Base-by-base conservation (phyloP, 2,329 filamentous ascomycete genomes). In the Fusarium marasasianum region DNA sequence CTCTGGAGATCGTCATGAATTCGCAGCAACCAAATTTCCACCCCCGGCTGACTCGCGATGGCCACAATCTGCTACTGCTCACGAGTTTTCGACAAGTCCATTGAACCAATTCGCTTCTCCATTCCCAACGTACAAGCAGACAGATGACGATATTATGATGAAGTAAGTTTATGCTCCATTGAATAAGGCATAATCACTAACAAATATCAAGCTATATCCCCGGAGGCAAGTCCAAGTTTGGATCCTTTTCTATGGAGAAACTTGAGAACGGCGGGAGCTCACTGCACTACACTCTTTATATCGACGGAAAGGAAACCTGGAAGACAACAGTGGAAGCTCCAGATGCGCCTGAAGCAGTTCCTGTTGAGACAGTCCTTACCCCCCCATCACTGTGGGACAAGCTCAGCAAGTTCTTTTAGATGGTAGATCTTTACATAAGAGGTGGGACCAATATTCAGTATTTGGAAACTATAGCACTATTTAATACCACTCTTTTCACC, bases 1-100 rank as follows among this genome's bases (percentile, higher is more conserved):
- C 17, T 96, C 93, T 22, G 96, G 96, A 2, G 96, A 99, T 79
- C 88, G 96, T n/a, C 96, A 99, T 80, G 96, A 99, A 82, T 98
- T 98, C 81, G 96, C 94, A 4, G 95, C 96, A 1, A 98, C 96
- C 0, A 91, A 92, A 55, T 92, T 93, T 83, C 92, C 87, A 22
- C 91, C 88, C n/a, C 90, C 87, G 71, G 86, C 76, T 59, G 87
- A 84, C 72, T 89, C 90, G 55, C 89, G 82, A 59, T 94, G 92
- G 91, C 86, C 90, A 0, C 84, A 90, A 55, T 87, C 83, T 47
- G 89, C 90, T 4, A 87, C 91, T 0, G 93, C 97, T 1, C 92
- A 97, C 77, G 96, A 99, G 81, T 98, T 98, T 82, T 96, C 94
- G 31, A 95, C 93, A 2, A 96, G 94, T 62, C 96, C 96, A 1